Evolutionary conservation across 2,329 filamentous ascomycete species (phyloP), one percentile per base, ranked within the genome.

Genomic region (Colletotrichum tabaci): DNA sequence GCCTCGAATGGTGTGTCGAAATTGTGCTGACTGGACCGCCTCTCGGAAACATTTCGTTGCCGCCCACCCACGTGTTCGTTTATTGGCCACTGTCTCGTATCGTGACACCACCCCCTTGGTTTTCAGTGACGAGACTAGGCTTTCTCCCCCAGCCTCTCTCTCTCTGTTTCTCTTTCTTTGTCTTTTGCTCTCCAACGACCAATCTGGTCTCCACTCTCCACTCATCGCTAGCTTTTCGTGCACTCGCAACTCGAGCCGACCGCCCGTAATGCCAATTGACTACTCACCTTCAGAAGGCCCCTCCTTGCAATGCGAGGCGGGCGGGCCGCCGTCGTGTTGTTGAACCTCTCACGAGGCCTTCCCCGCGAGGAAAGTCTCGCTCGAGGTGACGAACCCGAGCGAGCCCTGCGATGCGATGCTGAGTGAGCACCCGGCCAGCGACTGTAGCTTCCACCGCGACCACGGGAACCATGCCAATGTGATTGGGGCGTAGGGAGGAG

Each of bases 331-430:
- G 21, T 40, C 18, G 53, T 56, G n/a, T 40, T 15, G 38, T 38
- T 6, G 21, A n/a, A 8, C 49, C 26, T 23, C 13, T 62, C 23
- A 68, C 40, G 50, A 63, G n/a, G 23, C 61, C n/a, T 35, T 71
- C 44, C 61, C 71, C 16, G 71, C 61, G 50, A 61, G 35, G 15
- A 73, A 71, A 3, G 55, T 40, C 38, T 60, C 62, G 57, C 61
- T 71, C 26, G 58, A 52, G 16, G 60, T 53, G 57, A 73, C 67
- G 8, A 73, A 73, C 6, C 71, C 71, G 21, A 71, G 71, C 40
- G 61, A 71, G 44, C 56, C 67, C 71, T 73, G 55, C 4, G 12
- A 40, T 73, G 55, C 4, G 16, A 40, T 10, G 49, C 42, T 61
- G 42, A 66, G 56, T 62, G 57, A 61, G 55, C 50, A n/a, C 42